A percentile compares a stretch with the other conserved stretches of the same genome.
These are phyloP conservation scores for Termitomyces eurrhizus DNA, from an alignment of 768 basidiomycete genomes.

Conservation along the genomic window DNA sequence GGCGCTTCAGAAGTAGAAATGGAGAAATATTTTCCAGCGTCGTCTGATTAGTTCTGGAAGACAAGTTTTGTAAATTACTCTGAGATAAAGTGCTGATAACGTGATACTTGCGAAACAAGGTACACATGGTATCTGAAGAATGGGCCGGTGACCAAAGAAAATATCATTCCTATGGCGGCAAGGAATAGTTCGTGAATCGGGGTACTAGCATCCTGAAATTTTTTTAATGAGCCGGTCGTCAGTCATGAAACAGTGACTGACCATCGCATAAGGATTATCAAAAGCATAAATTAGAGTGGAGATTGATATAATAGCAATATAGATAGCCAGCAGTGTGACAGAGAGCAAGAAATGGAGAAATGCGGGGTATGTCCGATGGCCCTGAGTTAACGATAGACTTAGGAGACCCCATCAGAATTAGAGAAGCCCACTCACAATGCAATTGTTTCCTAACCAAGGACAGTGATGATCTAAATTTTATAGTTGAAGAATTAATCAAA, in stretches of 20 bases:
- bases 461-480: constrained; percentile 72
- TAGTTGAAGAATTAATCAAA: neutral
- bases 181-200: constrained; percentile 72
- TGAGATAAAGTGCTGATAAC: constrained; percentile 9
- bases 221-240: neutral
- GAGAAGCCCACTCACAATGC: constrained; percentile 53
- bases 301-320: constrained; percentile 52
- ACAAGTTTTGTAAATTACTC: neutral
- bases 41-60: constrained; percentile 78
- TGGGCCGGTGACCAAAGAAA: constrained; percentile 66
- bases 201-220: constrained; percentile 51
- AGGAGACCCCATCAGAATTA: neutral
- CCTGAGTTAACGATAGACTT: constrained; percentile 37
- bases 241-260: constrained; percentile 29
- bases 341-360: constrained; percentile 76
- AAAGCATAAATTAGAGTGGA: constrained; percentile 64
- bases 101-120: constrained; percentile 55
- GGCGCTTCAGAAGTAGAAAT: constrained; percentile 65
- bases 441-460: constrained; percentile 75
- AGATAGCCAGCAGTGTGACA: constrained; percentile 57
- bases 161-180: constrained; percentile 52
- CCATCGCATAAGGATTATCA: constrained; percentile 55
- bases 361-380: constrained; percentile 79
- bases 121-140: constrained; percentile 77
- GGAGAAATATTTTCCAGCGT: constrained; percentile 76